Evolutionary conservation across 495 filamentous ascomycete species (phyloP), one percentile per base, ranked within the genome.

Genomic region (Pseudevernia furfuracea): DNA sequence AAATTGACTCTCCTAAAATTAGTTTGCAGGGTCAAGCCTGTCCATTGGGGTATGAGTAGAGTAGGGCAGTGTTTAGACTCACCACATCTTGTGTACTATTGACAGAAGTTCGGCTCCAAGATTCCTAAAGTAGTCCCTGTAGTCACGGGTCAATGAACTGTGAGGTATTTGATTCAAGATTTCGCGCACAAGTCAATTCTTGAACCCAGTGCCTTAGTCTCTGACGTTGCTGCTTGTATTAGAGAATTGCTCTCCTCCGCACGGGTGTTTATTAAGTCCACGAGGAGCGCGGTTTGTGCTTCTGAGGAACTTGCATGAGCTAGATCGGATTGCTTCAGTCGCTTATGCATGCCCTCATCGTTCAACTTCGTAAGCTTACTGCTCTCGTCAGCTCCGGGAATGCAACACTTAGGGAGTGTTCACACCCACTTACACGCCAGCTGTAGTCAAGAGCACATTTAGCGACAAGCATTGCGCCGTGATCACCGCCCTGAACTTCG

Each of bases 401-500:
- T 5, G 17, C 21, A 11, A 25, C 28, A 25, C 12, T 10, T 6
- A 5, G 8, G 21, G 23, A 39, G 60, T 12, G 23, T 19, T 12
- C 9, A 12, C 32, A 32, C 0, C 49, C n/a, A 62, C 60, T 30
- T 12, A 62, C 48, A 43, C 3, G 34, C 23, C 48, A 28, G 60
- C 46, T 41, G 60, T 52, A 53, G 36, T 28, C 32, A 53, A 32
- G 10, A 74, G 61, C 59, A 69, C 70, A 21, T 67, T 69, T 23
- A 74, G 58, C 11, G 68, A 61, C 12, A 44, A 58, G 28, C 56
- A 53, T 48, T 69, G 60, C 28, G 62, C 70, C 34, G 57, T 63
- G 21, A 74, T 58, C 44, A 69, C 63, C 1, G 68, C 57, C 14
- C 71, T 46, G 57, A 75, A 73, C 19, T 52, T 67, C 15, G 38